Evolutionary conservation across 2,329 filamentous ascomycete genomes (phyloP), one percentile per base, ranked within the genome.

Genomic region (Claviceps citrina): DNA sequence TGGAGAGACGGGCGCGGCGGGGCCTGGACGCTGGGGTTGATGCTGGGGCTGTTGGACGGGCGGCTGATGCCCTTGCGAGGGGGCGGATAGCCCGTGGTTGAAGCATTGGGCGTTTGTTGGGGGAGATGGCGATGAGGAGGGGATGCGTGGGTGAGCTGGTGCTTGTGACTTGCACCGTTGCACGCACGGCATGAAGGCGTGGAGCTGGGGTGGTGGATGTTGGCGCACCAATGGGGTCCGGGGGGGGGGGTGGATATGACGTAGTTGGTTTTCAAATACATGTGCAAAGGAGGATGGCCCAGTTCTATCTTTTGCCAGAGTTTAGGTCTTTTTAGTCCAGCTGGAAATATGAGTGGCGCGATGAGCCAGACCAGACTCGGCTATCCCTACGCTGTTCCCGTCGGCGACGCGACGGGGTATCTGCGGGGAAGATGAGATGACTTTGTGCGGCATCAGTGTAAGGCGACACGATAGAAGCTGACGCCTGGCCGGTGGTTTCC

Each of bases 381-480:
- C 22, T 8, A 24, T 24, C 8, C 22, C 22, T 79, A 80, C 49
- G 69, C 71, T 32, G 78, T 80, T 52, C 76, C 78, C 45, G 72
- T 78, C 33, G 70, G 79, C 45, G 56, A 65, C 3, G 51, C 50
- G 7, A 71, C 67, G 0, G 66, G 70, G 4, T 74, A 80, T 40
- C 61, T 80, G 28, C 53, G 73, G 13, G 66, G 69, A n/a, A n/a
- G n/a, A n/a, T n/a, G n/a, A 0, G 73, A 78, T 47, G 75, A 79
- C 49, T 80, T 76, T 46, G 76, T 76, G 31, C 73, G 66, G 10
- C 64, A 62, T 1, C n/a, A n/a, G 61, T 68, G 3, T 65, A 65
- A 2, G 75, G 76, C 37, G 64, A 70, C 5, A 48, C 49, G n/a
- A 40, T 48, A 31, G 39, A 69, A 2, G 63, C 66, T 0, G 58